Evolutionary conservation across 768 basidiomycete species (phyloP).

Genomic region (Russula earlei): DNA sequence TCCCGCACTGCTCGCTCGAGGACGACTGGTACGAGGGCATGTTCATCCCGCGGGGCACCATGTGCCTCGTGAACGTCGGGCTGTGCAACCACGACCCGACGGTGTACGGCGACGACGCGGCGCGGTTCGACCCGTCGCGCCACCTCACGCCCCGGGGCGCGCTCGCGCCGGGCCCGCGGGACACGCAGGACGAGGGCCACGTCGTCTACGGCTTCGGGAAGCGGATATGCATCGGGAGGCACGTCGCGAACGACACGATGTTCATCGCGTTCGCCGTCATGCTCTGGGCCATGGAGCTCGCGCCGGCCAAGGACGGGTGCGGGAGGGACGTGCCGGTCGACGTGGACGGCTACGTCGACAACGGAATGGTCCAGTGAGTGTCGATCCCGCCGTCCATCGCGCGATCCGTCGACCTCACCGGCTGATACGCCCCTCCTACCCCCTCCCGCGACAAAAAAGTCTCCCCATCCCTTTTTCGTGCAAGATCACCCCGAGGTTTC

Average conservation of each 20-base stretch:
- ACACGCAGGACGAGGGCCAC: constrained; percentile 28
- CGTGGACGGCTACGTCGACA: constrained; percentile 10
- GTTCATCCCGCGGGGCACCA: constrained; percentile 31
- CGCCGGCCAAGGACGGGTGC: constrained; percentile 6
- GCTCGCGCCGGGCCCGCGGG: constrained; percentile 17
- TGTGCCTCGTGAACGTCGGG: constrained; percentile 26
- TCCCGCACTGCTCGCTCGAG: constrained; percentile 17
- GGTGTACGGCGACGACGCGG: constrained; percentile 24
- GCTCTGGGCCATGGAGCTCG: constrained; percentile 24
- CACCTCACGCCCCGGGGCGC: constrained; percentile 24
- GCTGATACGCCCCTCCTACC: background rate
- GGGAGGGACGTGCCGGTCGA: constrained; percentile 15
- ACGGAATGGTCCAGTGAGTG: constrained; percentile 21
- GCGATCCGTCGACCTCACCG: background rate
- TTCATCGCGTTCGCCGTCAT: constrained; percentile 29
- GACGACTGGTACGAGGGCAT: constrained; percentile 27
- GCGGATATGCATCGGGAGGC: constrained; percentile 28
- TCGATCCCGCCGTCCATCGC: background rate
- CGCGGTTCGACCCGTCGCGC: constrained; percentile 23
- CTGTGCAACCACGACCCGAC: constrained; percentile 24
- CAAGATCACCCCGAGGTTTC: constrained; percentile 19
- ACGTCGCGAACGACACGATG: constrained; percentile 28
- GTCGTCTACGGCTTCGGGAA: constrained; percentile 26
- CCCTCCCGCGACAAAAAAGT: background rate
- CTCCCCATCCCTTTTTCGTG: constrained; percentile 20